Base-by-base conservation (phyloP, 345 rosid species). In the Brassica rapa region DNA sequence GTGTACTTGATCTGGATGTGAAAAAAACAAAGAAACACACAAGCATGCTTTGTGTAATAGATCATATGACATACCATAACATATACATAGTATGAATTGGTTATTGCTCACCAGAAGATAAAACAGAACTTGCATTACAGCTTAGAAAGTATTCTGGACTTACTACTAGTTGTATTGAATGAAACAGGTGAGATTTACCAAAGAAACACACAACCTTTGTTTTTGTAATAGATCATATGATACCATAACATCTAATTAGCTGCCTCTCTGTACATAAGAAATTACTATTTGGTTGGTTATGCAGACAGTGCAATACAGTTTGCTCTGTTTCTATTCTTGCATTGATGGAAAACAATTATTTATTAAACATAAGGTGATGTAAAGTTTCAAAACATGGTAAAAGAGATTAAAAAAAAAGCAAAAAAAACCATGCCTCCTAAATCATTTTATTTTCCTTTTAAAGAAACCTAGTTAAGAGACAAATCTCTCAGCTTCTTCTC, bases 291-390 rank as follows among this genome's bases (percentile, higher is more conserved):
- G 32, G 63, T 24, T 59, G 63, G 4, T 24, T 59, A 59, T 56
- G 14, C 62, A 46, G 7, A 46, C 55, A 46, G 16, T 46, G 15
- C 7, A 51, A 5, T 5, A 62, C 24, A 62, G 2, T 30, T 62
- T 62, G 12, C 19, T 62, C 66, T 62, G 66, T 62, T 24, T 21
- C 11, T 59, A 9, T 23, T 14, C 30, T 25, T 70, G 33, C 84
- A 70, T 9, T 89, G 87, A 86, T 86, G 89, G 85, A 85, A 37
- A 81, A 5, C 19, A 15, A 46, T 5, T 46, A 1, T 51, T 51
- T 51, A 51, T 51, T n/a, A 79, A 68, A 76, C 67, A 62, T 82
- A 59, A 23, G 76, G 83, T 8, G 83, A 86, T 64, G 74, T 82
- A 0, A 87, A 82, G 77, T 51, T 87, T 70, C 70, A 79, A 86